Evolutionary conservation across 371 early-diverging fungal genomes (phyloP).

Genomic region (Mortierella sp.): DNA sequence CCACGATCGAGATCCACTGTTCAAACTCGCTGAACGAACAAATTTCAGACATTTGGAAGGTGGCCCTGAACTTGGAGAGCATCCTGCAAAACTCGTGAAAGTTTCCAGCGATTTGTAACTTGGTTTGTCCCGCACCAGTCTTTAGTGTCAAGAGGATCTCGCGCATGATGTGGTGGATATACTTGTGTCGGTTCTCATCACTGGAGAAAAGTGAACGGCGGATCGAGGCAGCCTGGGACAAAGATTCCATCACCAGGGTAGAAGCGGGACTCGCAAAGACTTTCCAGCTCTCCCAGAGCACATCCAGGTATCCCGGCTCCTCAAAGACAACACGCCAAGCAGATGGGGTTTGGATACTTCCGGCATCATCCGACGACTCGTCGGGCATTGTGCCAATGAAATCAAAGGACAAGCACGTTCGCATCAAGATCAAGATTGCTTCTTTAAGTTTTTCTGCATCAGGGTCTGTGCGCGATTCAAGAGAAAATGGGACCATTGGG

Average conservation of each 20-base stretch:
- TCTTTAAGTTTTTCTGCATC: slow-evolving; percentile 67
- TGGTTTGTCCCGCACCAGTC: slow-evolving; percentile 60
- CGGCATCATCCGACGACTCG: slow-evolving; percentile 87
- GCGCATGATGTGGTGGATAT: slow-evolving; percentile 76
- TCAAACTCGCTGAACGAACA: slow-evolving; percentile 75
- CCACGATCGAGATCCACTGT: slow-evolving; percentile 79
- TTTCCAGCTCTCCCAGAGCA: slow-evolving; percentile 78
- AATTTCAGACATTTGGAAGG: slow-evolving; percentile 84
- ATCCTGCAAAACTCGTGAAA: slow-evolving; percentile 91
- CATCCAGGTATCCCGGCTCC: slow-evolving; percentile 73
- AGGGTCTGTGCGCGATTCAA: slow-evolving; percentile 29
- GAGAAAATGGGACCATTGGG: neutral
- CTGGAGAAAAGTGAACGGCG: slow-evolving; percentile 85
- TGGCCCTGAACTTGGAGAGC: slow-evolving; percentile 82
- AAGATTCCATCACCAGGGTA: slow-evolving; percentile 79
- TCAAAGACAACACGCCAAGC: slow-evolving; percentile 84
- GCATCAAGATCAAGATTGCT: slow-evolving; percentile 70
- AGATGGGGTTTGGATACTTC: slow-evolving; percentile 83
- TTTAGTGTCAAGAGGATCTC: slow-evolving; percentile 77
- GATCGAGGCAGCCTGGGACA: slow-evolving; percentile 84
- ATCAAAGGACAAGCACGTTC: slow-evolving; percentile 83
- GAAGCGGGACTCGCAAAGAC: slow-evolving; percentile 27
- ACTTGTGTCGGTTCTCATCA: slow-evolving; percentile 74
- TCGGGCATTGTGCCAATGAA: slow-evolving; percentile 90
- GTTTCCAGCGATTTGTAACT: slow-evolving; percentile 76